phyloP scores from a whole-genome alignment of 2,329 filamentous ascomycete genomes.

The Thielaviopsis musarum region DNA sequence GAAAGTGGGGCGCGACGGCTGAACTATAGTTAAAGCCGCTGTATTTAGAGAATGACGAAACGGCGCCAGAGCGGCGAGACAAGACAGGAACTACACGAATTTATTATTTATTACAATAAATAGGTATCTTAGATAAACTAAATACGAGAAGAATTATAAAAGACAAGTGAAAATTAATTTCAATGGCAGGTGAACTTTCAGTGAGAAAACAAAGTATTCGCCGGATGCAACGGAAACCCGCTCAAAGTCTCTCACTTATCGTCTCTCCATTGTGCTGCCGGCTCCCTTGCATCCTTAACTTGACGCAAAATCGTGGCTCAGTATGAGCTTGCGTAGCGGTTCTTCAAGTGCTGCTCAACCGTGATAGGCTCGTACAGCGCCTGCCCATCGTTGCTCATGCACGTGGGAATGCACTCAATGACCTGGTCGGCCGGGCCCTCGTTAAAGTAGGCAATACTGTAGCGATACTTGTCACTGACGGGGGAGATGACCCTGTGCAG shows the following conservation, averaged over 20 bases:
- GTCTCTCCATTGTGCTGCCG: neutral
- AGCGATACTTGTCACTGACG: conserved; percentile 16
- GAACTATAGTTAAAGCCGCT: neutral
- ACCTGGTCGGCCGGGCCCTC: conserved; percentile 14
- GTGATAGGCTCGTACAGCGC: neutral
- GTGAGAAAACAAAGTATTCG: neutral
- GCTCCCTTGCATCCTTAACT: neutral
- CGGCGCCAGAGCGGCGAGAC: too few species aligned
- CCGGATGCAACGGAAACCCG: neutral
- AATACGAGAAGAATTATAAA: too few species aligned
- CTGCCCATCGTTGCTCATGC: neutral
- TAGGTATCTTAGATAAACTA: too few species aligned
- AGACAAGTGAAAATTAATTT: too few species aligned
- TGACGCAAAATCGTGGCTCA: neutral
- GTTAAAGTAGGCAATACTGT: conserved; percentile 20
- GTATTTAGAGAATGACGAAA: neutral
- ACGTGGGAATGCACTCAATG: conserved; percentile 2
- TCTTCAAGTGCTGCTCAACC: neutral
- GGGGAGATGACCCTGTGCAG: conserved; percentile 19
- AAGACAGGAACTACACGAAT: too few species aligned
- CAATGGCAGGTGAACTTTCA: too few species aligned
- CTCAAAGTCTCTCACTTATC: neutral
- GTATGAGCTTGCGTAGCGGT: neutral
- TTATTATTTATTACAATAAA: too few species aligned
- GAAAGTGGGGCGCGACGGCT: neutral